Evolutionary conservation across 345 rosid species (phyloP).

Genomic region (Euclidium syriacum): DNA sequence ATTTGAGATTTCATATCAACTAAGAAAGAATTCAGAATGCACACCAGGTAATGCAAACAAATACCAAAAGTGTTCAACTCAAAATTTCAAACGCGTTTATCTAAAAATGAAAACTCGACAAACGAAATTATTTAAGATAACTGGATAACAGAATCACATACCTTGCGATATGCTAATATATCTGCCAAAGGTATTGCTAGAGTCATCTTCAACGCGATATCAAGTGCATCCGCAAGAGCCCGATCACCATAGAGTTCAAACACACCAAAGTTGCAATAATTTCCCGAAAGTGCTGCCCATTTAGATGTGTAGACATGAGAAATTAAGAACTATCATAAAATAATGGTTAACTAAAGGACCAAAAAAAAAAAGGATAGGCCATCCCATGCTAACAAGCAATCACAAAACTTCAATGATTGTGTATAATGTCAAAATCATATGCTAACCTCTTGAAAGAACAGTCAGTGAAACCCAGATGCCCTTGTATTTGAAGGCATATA

Average conservation of each 20-base stretch:
- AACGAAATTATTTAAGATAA: neutral
- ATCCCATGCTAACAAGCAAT: neutral
- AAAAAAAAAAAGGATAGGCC: neutral
- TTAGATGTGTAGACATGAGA: neutral
- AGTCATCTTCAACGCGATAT: constrained; percentile 81
- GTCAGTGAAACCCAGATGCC: constrained; percentile 95
- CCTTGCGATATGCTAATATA: constrained; percentile 90
- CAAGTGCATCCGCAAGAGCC: constrained; percentile 95
- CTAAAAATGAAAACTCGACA: neutral
- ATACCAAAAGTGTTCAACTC: neutral
- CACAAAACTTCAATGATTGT: neutral
- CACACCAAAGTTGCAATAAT: constrained; percentile 93
- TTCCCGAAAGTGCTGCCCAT: constrained; percentile 87
- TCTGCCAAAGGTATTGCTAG: constrained; percentile 92
- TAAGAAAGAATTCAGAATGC: neutral
- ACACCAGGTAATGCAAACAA: neutral
- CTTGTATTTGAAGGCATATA: constrained; percentile 93
- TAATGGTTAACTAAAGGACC: neutral
- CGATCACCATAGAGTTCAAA: constrained; percentile 97
- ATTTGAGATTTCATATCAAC: neutral
- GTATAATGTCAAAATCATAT: constrained; percentile 12
- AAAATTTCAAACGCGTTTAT: neutral
- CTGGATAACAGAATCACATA: constrained; percentile 19
- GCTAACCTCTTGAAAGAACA: constrained; percentile 86
- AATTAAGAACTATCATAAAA: neutral